A percentile compares a stretch with the other conserved stretches of the same genome.
phyloP scores from a whole-genome alignment of 2,329 filamentous ascomycete species.

The Acephala macrosclerotiorum region DNA sequence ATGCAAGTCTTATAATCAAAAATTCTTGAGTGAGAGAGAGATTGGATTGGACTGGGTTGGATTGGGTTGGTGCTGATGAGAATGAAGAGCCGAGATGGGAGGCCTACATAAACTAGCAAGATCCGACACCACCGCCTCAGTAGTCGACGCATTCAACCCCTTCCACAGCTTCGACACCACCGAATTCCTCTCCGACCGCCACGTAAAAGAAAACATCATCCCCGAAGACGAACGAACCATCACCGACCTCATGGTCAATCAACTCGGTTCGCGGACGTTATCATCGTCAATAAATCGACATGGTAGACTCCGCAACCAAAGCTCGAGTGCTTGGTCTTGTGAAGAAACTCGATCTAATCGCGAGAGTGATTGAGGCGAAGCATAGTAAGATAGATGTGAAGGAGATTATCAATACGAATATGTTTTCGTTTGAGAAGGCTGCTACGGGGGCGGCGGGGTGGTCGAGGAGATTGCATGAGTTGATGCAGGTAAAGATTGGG shows the following conservation, averaged over 20 bases:
- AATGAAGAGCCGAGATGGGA: slow-evolving; percentile 58
- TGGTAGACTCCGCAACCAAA: slow-evolving; percentile 48
- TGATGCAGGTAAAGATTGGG: slow-evolving; percentile 66
- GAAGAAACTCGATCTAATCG: slow-evolving; percentile 69
- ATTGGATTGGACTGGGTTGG: too few species aligned
- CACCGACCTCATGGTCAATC: slow-evolving; percentile 78
- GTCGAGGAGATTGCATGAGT: slow-evolving; percentile 73
- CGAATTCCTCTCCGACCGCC: slow-evolving; percentile 70
- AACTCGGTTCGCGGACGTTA: slow-evolving; percentile 78
- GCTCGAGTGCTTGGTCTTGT: slow-evolving; percentile 60
- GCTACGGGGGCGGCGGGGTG: slow-evolving; percentile 72
- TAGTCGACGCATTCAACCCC: slow-evolving; percentile 77
- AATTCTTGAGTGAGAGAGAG: too few species aligned
- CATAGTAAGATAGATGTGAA: slow-evolving; percentile 63
- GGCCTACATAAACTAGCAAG: slow-evolving; percentile 71
- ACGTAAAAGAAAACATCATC: slow-evolving; percentile 63
- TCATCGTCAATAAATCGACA: slow-evolving; percentile 69
- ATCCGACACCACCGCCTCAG: slow-evolving; percentile 75
- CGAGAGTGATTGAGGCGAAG: slow-evolving; percentile 67
- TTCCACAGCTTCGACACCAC: slow-evolving; percentile 75
- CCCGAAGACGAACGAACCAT: slow-evolving; percentile 76
- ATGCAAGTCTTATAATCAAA: slow-evolving; percentile 27
- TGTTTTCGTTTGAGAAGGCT: slow-evolving; percentile 70
- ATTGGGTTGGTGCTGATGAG: slow-evolving; percentile 18
- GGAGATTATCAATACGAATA: slow-evolving; percentile 69